Evolutionary conservation across 2,329 filamentous ascomycete genomes (phyloP).

Genomic region (Catunica adiposa): DNA sequence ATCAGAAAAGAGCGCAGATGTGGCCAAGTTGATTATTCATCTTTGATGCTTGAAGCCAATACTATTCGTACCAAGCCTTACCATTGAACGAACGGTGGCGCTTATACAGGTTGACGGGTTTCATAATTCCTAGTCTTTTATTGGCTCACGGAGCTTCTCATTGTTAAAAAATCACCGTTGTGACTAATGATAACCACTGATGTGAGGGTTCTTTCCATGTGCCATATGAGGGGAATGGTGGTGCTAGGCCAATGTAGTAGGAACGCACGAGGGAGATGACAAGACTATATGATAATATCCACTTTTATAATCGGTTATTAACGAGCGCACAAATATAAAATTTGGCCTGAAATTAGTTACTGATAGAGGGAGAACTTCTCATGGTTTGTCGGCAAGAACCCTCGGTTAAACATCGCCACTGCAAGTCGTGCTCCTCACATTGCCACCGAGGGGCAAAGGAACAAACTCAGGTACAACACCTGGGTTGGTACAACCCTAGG

Average conservation of each 20-base stretch:
- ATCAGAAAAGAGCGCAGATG: neutral
- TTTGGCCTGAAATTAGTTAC: neutral
- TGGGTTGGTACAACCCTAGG: neutral
- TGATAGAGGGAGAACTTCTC: no score
- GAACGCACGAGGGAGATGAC: neutral
- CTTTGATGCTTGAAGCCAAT: neutral
- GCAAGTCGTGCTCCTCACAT: neutral
- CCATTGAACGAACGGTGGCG: no score
- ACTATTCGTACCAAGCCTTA: neutral
- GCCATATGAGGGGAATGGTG: neutral
- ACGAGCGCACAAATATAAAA: neutral
- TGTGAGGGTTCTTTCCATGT: no score
- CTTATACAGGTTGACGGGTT: no score
- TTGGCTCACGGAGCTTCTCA: no score
- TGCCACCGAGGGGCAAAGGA: neutral
- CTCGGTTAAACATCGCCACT: neutral
- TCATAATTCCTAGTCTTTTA: no score
- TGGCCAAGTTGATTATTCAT: neutral
- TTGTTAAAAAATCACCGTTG: no score
- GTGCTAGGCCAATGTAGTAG: no score
- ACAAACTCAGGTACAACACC: neutral
- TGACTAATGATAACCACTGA: no score
- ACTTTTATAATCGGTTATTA: neutral
- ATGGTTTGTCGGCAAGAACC: no score
- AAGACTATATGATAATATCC: neutral